A percentile compares a stretch with the other conserved stretches of the same genome.
Evolutionary conservation across 2,329 filamentous ascomycete genomes (phyloP).

Genomic region (Xylariales sp.): DNA sequence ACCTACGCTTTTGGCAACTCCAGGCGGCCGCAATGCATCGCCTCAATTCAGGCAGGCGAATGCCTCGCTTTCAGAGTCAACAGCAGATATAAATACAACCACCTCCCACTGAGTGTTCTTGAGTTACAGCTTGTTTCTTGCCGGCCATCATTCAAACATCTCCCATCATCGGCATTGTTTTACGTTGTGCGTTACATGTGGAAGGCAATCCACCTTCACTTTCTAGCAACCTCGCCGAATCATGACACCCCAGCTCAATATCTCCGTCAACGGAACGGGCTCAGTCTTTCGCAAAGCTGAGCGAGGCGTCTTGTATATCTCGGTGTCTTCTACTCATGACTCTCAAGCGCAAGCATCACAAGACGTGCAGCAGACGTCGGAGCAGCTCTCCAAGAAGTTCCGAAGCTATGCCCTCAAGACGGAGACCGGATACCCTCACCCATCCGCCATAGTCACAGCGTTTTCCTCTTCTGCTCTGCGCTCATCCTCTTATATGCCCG

Average conservation of each 20-base stretch:
- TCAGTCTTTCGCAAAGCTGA: constrained; percentile 16
- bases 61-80: too few species aligned
- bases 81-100: too few species aligned
- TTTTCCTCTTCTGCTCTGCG: constrained; percentile 14
- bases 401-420: constrained; percentile 13
- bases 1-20: too few species aligned
- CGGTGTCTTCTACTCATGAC: constrained; percentile 5
- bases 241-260: constrained; percentile 15
- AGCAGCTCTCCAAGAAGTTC: constrained; percentile 10
- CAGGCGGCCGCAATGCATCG: too few species aligned
- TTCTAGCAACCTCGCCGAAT: background rate
- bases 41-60: too few species aligned
- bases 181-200: too few species aligned
- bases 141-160: too few species aligned
- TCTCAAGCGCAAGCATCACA: constrained; percentile 10
- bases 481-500: constrained; percentile 6
- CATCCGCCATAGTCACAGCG: constrained; percentile 15
- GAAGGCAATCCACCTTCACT: too few species aligned
- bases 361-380: constrained; percentile 10
- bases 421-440: constrained; percentile 14
- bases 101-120: too few species aligned
- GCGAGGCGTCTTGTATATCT: constrained; percentile 14
- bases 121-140: too few species aligned
- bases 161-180: too few species aligned
- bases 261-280: constrained; percentile 13